Evolutionary conservation across 495 filamentous ascomycete genomes (phyloP).

Genomic region (Penicillium daleae): DNA sequence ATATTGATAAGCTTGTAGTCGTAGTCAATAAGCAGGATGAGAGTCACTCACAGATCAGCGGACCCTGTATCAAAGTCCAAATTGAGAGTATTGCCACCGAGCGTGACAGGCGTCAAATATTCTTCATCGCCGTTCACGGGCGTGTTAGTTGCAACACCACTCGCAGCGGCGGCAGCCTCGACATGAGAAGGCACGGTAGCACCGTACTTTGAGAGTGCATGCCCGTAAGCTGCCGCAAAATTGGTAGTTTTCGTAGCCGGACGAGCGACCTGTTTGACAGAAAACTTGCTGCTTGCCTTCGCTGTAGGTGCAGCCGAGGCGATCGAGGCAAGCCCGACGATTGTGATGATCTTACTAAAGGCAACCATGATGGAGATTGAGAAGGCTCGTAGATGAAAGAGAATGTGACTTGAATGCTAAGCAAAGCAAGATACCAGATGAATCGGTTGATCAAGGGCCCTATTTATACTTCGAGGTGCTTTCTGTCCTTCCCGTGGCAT

Average conservation of each 20-base stretch:
- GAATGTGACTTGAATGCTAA: constrained; percentile 1
- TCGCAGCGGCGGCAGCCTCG: constrained; percentile 42
- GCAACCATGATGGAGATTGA: constrained; percentile 36
- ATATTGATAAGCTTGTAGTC: constrained; percentile 8
- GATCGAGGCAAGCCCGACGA: constrained; percentile 33
- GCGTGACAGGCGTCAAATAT: constrained; percentile 65
- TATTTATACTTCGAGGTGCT: constrained; percentile 22
- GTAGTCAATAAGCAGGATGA: background rate
- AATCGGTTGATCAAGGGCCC: background rate
- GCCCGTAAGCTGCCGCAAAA: constrained; percentile 43
- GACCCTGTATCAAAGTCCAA: constrained; percentile 76
- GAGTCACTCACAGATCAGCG: constrained; percentile 64
- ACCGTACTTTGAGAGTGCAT: constrained; percentile 47
- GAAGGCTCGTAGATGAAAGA: background rate
- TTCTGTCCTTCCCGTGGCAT: background rate
- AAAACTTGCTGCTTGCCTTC: constrained; percentile 36
- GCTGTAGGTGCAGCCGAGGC: constrained; percentile 34
- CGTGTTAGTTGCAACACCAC: constrained; percentile 49
- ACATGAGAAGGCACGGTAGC: constrained; percentile 43
- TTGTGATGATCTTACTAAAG: constrained; percentile 35
- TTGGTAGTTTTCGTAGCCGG: constrained; percentile 35
- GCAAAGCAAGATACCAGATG: background rate
- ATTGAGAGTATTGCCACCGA: constrained; percentile 63
- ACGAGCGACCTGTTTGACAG: constrained; percentile 39
- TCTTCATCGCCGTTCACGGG: constrained; percentile 61